phyloP scores from a whole-genome alignment of 257 asterid genomes.

The Lantana camara region DNA sequence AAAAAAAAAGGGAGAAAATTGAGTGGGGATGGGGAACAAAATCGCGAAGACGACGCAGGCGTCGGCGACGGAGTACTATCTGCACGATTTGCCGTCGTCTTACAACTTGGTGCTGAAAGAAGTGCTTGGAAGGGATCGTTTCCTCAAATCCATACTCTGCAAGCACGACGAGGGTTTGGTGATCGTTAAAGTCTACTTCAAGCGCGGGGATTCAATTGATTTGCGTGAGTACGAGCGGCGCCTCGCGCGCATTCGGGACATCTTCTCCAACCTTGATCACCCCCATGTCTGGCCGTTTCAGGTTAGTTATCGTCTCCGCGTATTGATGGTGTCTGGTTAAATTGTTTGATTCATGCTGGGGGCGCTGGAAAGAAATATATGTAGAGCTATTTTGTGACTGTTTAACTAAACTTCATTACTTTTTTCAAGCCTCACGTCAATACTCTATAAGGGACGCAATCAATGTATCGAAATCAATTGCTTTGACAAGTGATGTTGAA shows the following conservation, averaged over 20 bases:
- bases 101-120: conserved; percentile 91
- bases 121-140: conserved; percentile 89
- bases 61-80: conserved; percentile 93
- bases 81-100: conserved; percentile 92
- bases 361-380: neutral
- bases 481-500: conserved; percentile 1
- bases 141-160: conserved; percentile 70
- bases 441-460: conserved; percentile 13
- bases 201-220: conserved; percentile 84
- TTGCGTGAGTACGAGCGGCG: conserved; percentile 86
- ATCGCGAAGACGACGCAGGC: conserved; percentile 98
- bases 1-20: neutral
- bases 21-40: conserved; percentile 69
- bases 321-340: neutral
- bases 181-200: conserved; percentile 94
- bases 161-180: conserved; percentile 77
- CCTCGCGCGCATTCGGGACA: conserved; percentile 58
- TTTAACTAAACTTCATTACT: neutral
- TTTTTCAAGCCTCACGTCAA: neutral
- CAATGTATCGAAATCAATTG: neutral
- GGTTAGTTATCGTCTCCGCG: conserved; percentile 38
- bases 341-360: neutral
- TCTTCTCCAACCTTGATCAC: conserved; percentile 63
- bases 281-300: conserved; percentile 99
- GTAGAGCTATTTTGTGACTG: neutral